phyloP scores from a whole-genome alignment of 2,329 filamentous ascomycete genomes.

The Botrytis sinoallii region DNA sequence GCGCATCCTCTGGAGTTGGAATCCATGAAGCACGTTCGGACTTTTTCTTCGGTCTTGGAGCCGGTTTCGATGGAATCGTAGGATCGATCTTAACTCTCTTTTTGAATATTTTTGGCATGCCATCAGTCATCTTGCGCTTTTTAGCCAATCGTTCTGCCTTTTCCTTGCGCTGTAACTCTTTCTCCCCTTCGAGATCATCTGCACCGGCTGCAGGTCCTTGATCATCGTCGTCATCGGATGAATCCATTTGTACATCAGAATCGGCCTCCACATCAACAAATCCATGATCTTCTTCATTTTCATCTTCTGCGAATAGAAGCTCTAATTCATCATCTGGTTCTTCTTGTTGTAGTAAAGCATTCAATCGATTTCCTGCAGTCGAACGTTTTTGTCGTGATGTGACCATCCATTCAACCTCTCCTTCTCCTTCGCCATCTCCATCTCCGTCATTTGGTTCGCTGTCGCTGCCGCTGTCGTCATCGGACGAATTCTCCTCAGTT shows the following conservation, averaged over 20 bases:
- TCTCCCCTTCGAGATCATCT: constrained; percentile 77
- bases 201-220: constrained; percentile 58
- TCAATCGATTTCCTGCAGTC: constrained; percentile 82
- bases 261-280: constrained; percentile 66
- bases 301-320: constrained; percentile 69
- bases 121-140: constrained; percentile 79
- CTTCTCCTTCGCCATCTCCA: constrained; percentile 30
- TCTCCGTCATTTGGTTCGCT: constrained; percentile 23
- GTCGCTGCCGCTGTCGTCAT: constrained; percentile 22
- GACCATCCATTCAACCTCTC: constrained; percentile 63
- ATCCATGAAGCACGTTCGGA: constrained; percentile 70
- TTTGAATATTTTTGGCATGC: constrained; percentile 65
- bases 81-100: constrained; percentile 75
- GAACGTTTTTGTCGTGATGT: constrained; percentile 71
- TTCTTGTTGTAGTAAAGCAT: constrained; percentile 71
- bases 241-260: constrained; percentile 82
- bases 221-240: constrained; percentile 79
- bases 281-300: constrained; percentile 58
- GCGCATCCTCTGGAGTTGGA: constrained; percentile 59
- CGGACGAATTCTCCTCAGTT: constrained; percentile 25
- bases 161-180: constrained; percentile 75
- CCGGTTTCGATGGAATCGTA: constrained; percentile 41
- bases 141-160: constrained; percentile 65
- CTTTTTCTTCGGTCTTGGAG: constrained; percentile 59
- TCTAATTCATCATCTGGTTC: constrained; percentile 61